These are phyloP conservation scores for Breviolum minutum DNA, from an alignment of 73 alveolate genomes.

Conservation along the genomic window DNA sequence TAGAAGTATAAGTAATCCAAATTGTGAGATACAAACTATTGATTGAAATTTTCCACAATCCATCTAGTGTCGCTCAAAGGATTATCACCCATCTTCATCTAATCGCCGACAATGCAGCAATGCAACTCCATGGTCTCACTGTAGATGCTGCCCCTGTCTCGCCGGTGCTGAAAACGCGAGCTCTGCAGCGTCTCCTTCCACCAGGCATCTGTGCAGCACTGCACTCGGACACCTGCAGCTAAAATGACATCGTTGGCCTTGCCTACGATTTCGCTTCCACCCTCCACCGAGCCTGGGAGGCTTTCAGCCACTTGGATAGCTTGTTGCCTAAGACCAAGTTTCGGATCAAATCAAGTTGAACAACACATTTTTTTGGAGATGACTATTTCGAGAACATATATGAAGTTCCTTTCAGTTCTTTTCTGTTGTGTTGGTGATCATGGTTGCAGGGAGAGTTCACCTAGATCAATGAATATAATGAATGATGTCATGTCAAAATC, in stretches of 20 bases:
- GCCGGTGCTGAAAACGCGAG: constrained; percentile 28
- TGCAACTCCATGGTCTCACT: constrained; percentile 28
- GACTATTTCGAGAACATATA: no score
- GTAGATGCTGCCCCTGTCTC: constrained; percentile 12
- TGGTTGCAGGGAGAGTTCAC: no score
- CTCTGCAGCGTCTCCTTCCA: constrained; percentile 21
- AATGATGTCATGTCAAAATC: no score
- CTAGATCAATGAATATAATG: neutral
- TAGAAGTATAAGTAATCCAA: no score
- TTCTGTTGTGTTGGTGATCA: no score
- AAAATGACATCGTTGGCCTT: neutral
- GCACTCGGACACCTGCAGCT: constrained; percentile 26
- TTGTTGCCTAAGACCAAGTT: neutral
- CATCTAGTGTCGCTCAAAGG: no score
- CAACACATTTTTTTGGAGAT: neutral
- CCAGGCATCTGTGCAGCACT: constrained; percentile 47
- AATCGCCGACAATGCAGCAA: no score
- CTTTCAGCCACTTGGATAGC: constrained; percentile 21
- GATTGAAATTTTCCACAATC: no score
- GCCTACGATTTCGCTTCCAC: no score
- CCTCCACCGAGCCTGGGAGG: constrained; percentile 21
- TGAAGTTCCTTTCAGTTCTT: neutral
- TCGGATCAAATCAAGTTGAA: neutral
- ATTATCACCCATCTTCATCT: no score
- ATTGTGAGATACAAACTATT: no score